phyloP scores from a whole-genome alignment of 192 early-diverging fungal species.

The Blastocladiella britannica region DNA sequence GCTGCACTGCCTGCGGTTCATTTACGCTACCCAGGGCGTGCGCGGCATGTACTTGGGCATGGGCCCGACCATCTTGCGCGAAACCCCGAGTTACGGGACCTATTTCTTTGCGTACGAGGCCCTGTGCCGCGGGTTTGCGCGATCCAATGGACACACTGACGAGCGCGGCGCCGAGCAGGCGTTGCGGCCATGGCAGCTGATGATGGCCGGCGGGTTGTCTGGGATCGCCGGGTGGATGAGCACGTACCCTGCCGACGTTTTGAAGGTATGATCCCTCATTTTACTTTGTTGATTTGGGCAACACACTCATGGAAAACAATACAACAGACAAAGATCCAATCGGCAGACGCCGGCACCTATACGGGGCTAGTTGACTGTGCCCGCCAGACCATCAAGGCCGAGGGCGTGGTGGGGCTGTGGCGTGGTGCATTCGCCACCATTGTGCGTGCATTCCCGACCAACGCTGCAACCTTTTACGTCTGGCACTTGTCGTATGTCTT shows the following conservation, averaged over 20 bases:
- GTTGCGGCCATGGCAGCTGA: background rate
- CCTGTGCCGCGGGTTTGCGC: background rate
- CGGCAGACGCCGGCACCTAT: background rate
- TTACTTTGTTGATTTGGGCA: too few species aligned
- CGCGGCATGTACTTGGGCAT: constrained; percentile 67
- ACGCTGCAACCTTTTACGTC: background rate
- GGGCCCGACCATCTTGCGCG: constrained; percentile 53
- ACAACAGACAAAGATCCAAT: background rate
- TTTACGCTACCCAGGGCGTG: background rate
- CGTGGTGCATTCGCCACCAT: background rate
- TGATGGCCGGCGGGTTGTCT: background rate
- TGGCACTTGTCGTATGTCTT: too few species aligned
- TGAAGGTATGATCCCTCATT: too few species aligned
- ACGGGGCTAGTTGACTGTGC: background rate
- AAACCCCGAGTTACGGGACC: constrained; percentile 50
- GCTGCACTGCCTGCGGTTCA: background rate
- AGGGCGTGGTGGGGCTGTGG: background rate
- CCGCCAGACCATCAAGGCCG: background rate
- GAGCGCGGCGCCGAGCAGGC: background rate
- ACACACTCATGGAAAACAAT: too few species aligned
- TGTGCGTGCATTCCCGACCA: background rate
- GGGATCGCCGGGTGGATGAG: background rate
- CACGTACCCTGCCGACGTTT: background rate
- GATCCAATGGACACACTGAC: background rate
- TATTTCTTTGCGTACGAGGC: background rate